Evolutionary conservation across 2,329 filamentous ascomycete genomes (phyloP).

Genomic region (Pezicula neosporulosa): DNA sequence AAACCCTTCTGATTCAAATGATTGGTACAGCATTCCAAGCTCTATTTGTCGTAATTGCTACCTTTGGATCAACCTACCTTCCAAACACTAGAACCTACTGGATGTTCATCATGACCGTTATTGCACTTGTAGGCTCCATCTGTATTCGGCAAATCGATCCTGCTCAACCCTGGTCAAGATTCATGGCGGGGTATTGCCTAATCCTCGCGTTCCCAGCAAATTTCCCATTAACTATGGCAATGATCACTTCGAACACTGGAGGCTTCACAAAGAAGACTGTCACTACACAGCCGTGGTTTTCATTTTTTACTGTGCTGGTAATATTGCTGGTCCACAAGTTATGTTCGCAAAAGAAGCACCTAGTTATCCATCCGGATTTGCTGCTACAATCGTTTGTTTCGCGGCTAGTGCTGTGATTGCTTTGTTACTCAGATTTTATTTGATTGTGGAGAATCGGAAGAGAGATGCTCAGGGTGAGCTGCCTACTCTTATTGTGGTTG

Average conservation of each 20-base stretch:
- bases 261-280: not conserved
- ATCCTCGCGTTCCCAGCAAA: not conserved
- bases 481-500: not conserved
- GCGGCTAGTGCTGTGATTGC: not conserved
- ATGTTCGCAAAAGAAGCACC: not conserved
- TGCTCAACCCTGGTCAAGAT: not conserved
- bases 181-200: not conserved
- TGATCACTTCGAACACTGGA: not conserved
- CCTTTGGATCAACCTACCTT: constrained; percentile 1
- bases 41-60: not conserved
- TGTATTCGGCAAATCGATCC: not conserved
- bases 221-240: not conserved
- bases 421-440: not conserved
- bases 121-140: not conserved
- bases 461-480: not conserved
- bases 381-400: not conserved
- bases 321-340: not conserved
- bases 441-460: not conserved
- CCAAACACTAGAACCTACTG: constrained; percentile 1
- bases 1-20: constrained; percentile 16
- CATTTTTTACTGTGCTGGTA: not conserved
- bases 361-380: not conserved
- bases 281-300: not conserved
- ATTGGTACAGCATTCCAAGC: constrained; percentile 1
- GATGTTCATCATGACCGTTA: constrained; percentile 1